These are phyloP conservation scores for Moringa oleifera DNA, from an alignment of 345 rosid species.

Conservation along the genomic window DNA sequence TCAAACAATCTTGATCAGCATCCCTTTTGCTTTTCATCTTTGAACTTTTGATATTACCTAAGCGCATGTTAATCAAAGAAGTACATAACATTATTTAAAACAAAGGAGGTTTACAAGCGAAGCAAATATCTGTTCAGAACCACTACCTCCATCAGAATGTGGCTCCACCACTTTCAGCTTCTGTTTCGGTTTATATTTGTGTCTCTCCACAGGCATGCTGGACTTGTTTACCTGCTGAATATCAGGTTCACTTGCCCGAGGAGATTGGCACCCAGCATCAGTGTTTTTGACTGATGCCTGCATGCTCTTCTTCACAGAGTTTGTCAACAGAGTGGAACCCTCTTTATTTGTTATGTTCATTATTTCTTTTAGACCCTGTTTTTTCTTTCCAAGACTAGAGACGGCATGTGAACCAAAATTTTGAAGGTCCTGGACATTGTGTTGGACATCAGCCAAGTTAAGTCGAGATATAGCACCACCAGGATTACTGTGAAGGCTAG, in stretches of 20 bases:
- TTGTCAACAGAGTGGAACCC: constrained; percentile 31
- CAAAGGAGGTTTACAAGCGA: constrained; percentile 6
- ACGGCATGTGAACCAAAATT: constrained; percentile 22
- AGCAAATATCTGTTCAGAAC: constrained; percentile 16
- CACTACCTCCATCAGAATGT: constrained; percentile 68
- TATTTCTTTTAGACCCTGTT: constrained; percentile 43
- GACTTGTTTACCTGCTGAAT: constrained; percentile 30
- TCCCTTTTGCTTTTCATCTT: constrained; percentile 58
- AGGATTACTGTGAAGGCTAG: constrained; percentile 33
- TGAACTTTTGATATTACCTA: constrained; percentile 50
- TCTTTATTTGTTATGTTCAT: constrained; percentile 32
- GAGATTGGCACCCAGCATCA: constrained; percentile 38
- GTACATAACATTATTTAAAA: constrained; percentile 15
- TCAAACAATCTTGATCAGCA: constrained; percentile 41
- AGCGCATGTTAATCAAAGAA: constrained; percentile 19
- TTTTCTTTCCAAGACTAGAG: constrained; percentile 44
- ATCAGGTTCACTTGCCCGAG: constrained; percentile 40
- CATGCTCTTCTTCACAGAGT: constrained; percentile 46
- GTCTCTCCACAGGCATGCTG: constrained; percentile 37
- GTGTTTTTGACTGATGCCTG: constrained; percentile 29
- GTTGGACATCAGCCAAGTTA: constrained; percentile 20
- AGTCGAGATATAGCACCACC: constrained; percentile 20
- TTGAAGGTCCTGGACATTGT: constrained; percentile 24
- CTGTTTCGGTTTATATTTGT: constrained; percentile 48
- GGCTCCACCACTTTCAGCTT: constrained; percentile 46